phyloP scores from a whole-genome alignment of 1,284 basidiomycete genomes.

The Porogramme epimiltina region DNA sequence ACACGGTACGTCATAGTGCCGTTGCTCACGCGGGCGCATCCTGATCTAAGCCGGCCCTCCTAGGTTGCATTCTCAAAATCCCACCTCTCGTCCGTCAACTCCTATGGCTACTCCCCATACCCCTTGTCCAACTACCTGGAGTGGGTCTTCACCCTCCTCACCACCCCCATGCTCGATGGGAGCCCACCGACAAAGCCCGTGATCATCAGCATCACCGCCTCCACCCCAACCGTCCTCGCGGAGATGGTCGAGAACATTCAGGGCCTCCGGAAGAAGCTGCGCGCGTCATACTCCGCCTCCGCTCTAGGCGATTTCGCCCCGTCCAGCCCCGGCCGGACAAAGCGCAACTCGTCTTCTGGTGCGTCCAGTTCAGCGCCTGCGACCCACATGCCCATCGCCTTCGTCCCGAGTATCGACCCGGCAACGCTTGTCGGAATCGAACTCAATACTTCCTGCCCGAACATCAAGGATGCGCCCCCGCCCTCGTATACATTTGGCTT shows the following conservation, averaged over 20 bases:
- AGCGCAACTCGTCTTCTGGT: conserved; percentile 6
- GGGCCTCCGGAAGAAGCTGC: conserved; percentile 48
- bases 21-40: not conserved
- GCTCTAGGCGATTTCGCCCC: conserved; percentile 16
- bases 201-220: conserved; percentile 75
- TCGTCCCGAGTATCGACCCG: conserved; percentile 13
- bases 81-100: conserved; percentile 64
- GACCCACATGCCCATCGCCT: not conserved
- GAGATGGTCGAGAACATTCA: conserved; percentile 62
- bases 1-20: conserved; percentile 48
- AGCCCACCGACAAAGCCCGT: conserved; percentile 56
- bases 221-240: conserved; percentile 48
- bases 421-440: conserved; percentile 54
- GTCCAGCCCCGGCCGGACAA: conserved; percentile 9
- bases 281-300: conserved; percentile 22
- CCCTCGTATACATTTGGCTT: conserved; percentile 59
- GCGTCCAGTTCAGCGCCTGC: conserved; percentile 5
- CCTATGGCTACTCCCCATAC: conserved; percentile 80
- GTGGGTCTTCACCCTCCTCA: conserved; percentile 61
- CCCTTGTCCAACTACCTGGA: conserved; percentile 62
- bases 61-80: conserved; percentile 61
- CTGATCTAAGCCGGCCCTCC: not conserved
- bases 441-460: conserved; percentile 81
- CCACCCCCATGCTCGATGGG: conserved; percentile 23
- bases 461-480: conserved; percentile 65